Conservation (phyloP, 129 eudicot genomes). For the Arctium lappa region DNA sequence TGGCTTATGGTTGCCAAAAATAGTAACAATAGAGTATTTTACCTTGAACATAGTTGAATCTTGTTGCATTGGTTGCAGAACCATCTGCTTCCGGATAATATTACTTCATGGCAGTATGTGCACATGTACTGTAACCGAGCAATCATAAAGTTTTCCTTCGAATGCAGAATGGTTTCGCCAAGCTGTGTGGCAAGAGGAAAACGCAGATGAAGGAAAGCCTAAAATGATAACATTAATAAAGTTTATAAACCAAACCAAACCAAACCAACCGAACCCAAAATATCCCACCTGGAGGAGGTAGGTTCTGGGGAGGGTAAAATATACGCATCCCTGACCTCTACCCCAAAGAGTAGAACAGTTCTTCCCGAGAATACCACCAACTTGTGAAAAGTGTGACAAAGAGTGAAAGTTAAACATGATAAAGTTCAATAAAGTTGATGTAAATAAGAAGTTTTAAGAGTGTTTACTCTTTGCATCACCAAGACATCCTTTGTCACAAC, state of each 20-base stretch:
- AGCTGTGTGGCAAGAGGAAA: slow-evolving; percentile 42
- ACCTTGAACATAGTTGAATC: slow-evolving; percentile 64
- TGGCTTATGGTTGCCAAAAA: not conserved
- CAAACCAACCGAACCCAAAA: not conserved
- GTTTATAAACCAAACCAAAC: not conserved
- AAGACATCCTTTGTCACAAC: slow-evolving; percentile 52
- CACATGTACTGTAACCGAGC: slow-evolving; percentile 51
- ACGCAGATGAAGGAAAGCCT: not conserved
- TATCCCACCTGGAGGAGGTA: not conserved
- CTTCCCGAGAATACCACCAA: no score
- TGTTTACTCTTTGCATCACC: slow-evolving; percentile 61
- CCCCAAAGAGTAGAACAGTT: not conserved
- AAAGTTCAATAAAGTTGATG: not conserved
- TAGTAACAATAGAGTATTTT: not conserved
- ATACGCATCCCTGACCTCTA: not conserved
- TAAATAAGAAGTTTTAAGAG: not conserved
- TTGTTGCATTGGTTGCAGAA: slow-evolving; percentile 59
- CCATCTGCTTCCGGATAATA: slow-evolving; percentile 63
- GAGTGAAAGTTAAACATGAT: no score
- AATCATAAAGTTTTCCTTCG: slow-evolving; percentile 56
- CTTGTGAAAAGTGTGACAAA: no score
- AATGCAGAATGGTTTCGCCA: slow-evolving; percentile 37
- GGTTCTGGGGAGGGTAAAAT: not conserved
- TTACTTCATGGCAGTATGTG: slow-evolving; percentile 55
- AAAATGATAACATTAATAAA: not conserved